Percentiles rank a stretch among this genome's conserved stretches.
These are phyloP conservation scores for Luffa acutangula DNA, from an alignment of 306 rosid genomes.

Conservation along the genomic window DNA sequence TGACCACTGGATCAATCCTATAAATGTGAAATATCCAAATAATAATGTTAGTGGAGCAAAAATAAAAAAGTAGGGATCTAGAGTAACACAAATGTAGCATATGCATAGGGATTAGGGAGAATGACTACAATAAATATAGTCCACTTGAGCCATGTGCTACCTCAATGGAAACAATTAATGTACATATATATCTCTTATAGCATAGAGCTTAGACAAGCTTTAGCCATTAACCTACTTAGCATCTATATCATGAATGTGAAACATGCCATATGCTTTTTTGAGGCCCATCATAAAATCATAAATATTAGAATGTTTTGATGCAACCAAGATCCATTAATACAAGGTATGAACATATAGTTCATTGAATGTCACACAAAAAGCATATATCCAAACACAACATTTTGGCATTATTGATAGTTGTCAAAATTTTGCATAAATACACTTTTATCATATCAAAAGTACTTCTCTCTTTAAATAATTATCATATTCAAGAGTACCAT, in stretches of 20 bases:
- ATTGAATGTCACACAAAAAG: neutral
- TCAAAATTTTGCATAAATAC: neutral
- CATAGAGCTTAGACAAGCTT: neutral
- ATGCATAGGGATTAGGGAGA: neutral
- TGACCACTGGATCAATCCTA: no score
- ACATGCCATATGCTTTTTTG: neutral
- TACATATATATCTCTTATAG: neutral
- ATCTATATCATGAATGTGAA: neutral
- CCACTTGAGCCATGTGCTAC: neutral
- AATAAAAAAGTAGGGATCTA: neutral
- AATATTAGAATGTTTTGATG: neutral
- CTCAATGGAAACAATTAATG: neutral
- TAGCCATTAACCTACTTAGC: neutral
- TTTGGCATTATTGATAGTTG: neutral
- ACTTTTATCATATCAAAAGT: no score
- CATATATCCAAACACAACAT: neutral
- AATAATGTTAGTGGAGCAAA: neutral
- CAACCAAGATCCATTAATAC: neutral
- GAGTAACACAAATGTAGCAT: neutral
- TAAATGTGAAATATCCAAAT: no score
- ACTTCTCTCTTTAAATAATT: no score
- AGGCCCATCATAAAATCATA: neutral
- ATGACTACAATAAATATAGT: neutral
- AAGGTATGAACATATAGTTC: neutral
- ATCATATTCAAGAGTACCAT: no score